A percentile compares a stretch with the other conserved stretches of the same genome.
phyloP scores from a whole-genome alignment of 768 basidiomycete genomes.

The Lyophyllum shimeji region DNA sequence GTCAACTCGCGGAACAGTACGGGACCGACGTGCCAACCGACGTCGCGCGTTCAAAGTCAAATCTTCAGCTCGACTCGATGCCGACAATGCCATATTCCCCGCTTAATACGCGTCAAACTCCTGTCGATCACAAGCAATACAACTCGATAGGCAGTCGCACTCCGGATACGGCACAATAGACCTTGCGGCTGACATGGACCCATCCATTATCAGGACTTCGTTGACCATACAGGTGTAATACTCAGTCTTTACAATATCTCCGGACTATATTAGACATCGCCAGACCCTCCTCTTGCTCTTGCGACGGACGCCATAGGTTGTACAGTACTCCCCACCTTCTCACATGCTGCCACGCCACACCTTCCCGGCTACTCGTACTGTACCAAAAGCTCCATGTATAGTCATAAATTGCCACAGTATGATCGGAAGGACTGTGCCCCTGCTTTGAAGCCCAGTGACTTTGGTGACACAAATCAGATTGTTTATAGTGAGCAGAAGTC shows the following conservation, averaged over 20 bases:
- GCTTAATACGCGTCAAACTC: constrained; percentile 8
- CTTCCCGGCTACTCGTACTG: neutral
- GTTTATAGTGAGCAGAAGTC: too few relatives aligned
- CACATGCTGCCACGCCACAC: neutral
- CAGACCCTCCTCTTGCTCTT: neutral
- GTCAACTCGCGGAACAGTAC: constrained; percentile 75
- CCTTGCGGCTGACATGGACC: neutral
- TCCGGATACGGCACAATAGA: constrained; percentile 17
- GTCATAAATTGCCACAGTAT: neutral
- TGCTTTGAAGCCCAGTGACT: too few relatives aligned
- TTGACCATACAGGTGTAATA: neutral
- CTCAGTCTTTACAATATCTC: constrained; percentile 2
- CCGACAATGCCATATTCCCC: constrained; percentile 24
- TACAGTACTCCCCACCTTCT: neutral
- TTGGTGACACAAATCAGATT: too few relatives aligned
- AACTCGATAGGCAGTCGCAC: constrained; percentile 22
- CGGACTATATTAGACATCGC: neutral
- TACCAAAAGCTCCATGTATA: neutral
- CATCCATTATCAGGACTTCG: neutral
- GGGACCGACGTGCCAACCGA: constrained; percentile 64
- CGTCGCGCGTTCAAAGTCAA: constrained; percentile 55
- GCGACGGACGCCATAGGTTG: neutral
- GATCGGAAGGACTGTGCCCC: too few relatives aligned
- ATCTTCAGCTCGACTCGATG: constrained; percentile 38
- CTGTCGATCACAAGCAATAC: constrained; percentile 18